Evolutionary conservation across 2,329 filamentous ascomycete species (phyloP), one percentile per base, ranked within the genome.

Genomic region (Pseudogymnoascus sp.): DNA sequence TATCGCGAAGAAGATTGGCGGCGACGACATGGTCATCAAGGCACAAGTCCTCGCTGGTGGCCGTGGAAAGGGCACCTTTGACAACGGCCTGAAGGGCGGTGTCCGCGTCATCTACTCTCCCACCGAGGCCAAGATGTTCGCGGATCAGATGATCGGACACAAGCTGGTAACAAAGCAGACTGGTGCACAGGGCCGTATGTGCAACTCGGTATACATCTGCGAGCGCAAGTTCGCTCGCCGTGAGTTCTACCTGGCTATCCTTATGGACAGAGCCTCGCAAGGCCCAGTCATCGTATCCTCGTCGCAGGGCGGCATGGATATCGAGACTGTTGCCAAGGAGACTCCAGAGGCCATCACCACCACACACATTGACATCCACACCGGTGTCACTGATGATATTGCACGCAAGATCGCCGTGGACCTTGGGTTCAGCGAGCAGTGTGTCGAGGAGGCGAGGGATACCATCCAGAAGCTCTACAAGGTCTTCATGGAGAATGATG

Each of bases 121-220:
- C 65, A 92, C 92, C 72, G 84, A 87, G 84, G 92, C 94, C 75
- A 90, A 91, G 83, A 96, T 97, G 87, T 96, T 99, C 76, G 93
- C 94, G 71, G 85, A 93, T 71, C 92, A 99, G 83, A 99, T 99
- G 94, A 97, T 99, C 79, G 94, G 94, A 75, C 93, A 99, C 82
- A 97, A 97, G 81, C 91, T 99, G 79, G 86, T 99, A 80, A 99
- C 94, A 78, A 99, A 99, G 87, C 94, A 99, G 84, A 99, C 94
- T 65, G 94, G 94, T 77, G 91, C 93, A 71, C 85, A 79, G 71
- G 94, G 94, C 75, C 91, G 94, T 77, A 86, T 96, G 76, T 99
- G 94, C 85, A 97, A 90, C 79, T 85, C 92, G 68, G 94, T 99
- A 76, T 97, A 96, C 83, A 97, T 99, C 76, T 96, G 93, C 80